phyloP scores from a whole-genome alignment of 768 basidiomycete genomes.

The Fomitopsis serialis region DNA sequence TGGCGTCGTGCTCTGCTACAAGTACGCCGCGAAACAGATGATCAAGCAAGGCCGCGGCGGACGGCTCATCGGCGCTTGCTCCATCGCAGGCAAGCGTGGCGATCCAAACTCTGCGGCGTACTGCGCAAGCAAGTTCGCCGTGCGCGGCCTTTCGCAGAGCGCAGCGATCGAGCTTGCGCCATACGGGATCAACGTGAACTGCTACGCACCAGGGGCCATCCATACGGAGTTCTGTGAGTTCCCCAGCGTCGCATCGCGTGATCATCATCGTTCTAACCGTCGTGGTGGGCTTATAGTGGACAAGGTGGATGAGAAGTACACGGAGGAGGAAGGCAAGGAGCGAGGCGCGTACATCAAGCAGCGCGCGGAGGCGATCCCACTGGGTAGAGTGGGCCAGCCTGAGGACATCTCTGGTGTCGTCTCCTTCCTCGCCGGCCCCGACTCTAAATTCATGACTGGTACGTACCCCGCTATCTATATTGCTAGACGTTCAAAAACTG shows the following conservation, averaged over 20 bases:
- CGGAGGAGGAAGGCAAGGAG: slow-evolving; percentile 7
- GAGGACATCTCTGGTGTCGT: slow-evolving; percentile 28
- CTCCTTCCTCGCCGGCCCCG: slow-evolving; percentile 24
- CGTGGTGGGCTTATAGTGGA: neutral
- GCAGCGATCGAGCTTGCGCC: slow-evolving; percentile 21
- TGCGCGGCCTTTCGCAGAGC: slow-evolving; percentile 24
- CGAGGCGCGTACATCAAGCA: slow-evolving; percentile 8
- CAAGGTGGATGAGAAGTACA: slow-evolving; percentile 11
- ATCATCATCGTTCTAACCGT: too few relatives aligned
- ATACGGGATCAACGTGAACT: slow-evolving; percentile 23
- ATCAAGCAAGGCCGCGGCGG: slow-evolving; percentile 36
- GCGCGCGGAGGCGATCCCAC: slow-evolving; percentile 8
- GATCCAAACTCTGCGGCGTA: slow-evolving; percentile 13
- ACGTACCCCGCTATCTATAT: too few relatives aligned
- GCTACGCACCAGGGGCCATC: slow-evolving; percentile 23
- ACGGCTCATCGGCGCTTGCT: slow-evolving; percentile 32
- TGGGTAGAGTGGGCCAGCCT: slow-evolving; percentile 21
- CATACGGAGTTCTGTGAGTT: slow-evolving; percentile 17
- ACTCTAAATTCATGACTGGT: slow-evolving; percentile 24
- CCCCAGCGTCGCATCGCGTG: too few relatives aligned
- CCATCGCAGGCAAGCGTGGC: slow-evolving; percentile 18
- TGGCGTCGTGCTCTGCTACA: slow-evolving; percentile 37
- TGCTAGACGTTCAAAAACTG: neutral
- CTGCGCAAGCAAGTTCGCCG: slow-evolving; percentile 25
- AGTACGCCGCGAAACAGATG: slow-evolving; percentile 35